Percentiles rank a stretch among this genome's conserved stretches.
Evolutionary conservation across 2,329 filamentous ascomycete species (phyloP).

Genomic region (Trichocomaceae sp.): DNA sequence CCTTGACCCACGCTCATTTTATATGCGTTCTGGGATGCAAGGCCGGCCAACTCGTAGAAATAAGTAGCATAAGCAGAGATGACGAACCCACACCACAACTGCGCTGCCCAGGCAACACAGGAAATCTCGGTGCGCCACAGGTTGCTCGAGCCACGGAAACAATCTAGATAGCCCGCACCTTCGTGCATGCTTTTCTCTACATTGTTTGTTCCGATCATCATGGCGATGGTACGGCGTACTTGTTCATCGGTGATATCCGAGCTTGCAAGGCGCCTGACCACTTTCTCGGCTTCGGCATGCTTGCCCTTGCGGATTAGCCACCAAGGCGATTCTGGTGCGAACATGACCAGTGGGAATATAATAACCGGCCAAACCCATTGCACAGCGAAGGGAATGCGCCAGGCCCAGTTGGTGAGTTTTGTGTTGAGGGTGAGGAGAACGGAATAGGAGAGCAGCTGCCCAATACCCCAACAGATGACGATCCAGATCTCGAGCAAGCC

Average conservation of each 20-base stretch:
- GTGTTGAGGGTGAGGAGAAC: conserved; percentile 44
- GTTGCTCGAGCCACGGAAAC: conserved; percentile 34
- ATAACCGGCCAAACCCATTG: conserved; percentile 51
- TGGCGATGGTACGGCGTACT: background rate
- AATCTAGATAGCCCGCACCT: conserved; percentile 22
- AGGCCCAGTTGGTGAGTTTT: conserved; percentile 45
- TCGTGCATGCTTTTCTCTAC: conserved; percentile 9
- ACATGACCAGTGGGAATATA: conserved; percentile 38
- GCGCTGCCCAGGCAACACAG: conserved; percentile 38
- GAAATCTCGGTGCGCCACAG: conserved; percentile 37
- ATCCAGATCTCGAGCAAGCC: conserved; percentile 42
- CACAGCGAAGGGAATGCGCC: conserved; percentile 46
- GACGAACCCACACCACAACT: conserved; percentile 38
- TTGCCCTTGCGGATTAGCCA: conserved; percentile 13
- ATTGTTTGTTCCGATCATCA: conserved; percentile 11
- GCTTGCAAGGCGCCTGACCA: conserved; percentile 11
- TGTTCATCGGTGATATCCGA: conserved; percentile 5
- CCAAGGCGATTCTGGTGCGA: conserved; percentile 14
- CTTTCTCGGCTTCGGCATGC: conserved; percentile 9
- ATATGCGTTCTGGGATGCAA: conserved; percentile 28
- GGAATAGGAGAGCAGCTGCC: conserved; percentile 46
- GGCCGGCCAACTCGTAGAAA: conserved; percentile 41
- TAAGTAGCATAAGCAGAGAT: conserved; percentile 49
- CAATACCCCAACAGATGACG: conserved; percentile 43
- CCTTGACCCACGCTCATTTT: conserved; percentile 32